Evolutionary conservation across 2,329 filamentous ascomycete species (phyloP), one percentile per base, ranked within the genome.

Genomic region (Lasiodiplodia hormozganensis): DNA sequence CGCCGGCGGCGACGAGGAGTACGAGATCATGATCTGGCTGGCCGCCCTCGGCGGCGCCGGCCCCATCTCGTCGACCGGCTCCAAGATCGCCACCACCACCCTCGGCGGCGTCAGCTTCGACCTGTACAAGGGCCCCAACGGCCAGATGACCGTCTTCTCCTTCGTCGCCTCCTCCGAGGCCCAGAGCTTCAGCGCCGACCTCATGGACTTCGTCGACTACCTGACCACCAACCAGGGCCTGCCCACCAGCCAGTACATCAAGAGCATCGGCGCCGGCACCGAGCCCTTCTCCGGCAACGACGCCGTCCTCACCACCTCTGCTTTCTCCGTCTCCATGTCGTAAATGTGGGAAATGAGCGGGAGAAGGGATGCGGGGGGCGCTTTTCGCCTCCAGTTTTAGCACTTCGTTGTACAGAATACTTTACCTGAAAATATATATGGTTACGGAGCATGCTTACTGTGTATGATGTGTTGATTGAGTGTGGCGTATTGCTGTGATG

Each of bases 1-100:
- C 21, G 81, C 85, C 1, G 77, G 78, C 36, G 82, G 80, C 52
- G 75, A 71, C 57, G 74, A 82, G n/a, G 81, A 87, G 72, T 89
- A 87, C 74, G 89, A 90, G 77, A 81, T 90, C 72, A 91, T 91
- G 88, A 83, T 91, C 71, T 91, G 89, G 88, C 81, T 89, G 56
- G 85, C 81, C 3, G 86, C 85, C 36, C 77, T 88, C 54, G 87
- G 85, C 31, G 84, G 85, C 62, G 86, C 86, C 2, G 86, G 87
- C 5, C 86, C 87, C 28, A 88, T 90, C 80, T 87, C 88, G 68
- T 82, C 76, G 62, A 88, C 82, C 38, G 87, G 87, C 62, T 80
- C 78, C 21, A 72, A 86, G 6, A 81, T 89, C 71, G 86, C 84
- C 3, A 87, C 82, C 0, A 80, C 84, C 14, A 86, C 81, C 14